Base-by-base conservation (phyloP, 2,329 filamentous ascomycete genomes). In the Paradendryphiella salina region DNA sequence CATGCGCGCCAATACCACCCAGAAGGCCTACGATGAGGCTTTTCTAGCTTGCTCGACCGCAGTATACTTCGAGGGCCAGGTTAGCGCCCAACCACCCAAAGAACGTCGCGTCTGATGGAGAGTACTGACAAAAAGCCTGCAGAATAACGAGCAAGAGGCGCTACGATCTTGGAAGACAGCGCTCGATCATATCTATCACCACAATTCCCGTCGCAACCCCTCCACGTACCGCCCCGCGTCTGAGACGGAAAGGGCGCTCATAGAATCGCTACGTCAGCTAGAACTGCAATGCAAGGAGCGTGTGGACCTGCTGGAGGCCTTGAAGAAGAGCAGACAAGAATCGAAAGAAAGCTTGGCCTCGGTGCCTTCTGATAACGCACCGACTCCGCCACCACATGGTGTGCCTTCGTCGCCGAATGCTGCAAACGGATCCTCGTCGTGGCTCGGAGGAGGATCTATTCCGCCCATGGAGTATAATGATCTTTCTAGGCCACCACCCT, bases 1-100 rank as follows among this genome's bases (percentile, higher is more conserved):
- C 29, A 82, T 81, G 76, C 79, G 80, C 69, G 77, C 78, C 72
- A 85, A 85, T 69, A 85, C 85, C 56, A 85, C 96, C 73, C 93
- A 97, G 77, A 96, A 96, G 82, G 96, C 91, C 48, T 97, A 97
- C 77, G 93, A 97, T 77, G 91, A 97, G 74, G 92, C 89, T 74
- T 96, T 96, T 76, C 77, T 96, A 64, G 91, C 88, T 70, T 96
- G 92, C 76, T 96, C 92, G 11, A 97, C 92, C 1, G 93, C 93
- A 32, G 89, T 96, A 45, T 96, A 96, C 76, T 96, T 96, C 73
- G 94, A 99, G 77, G 85, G 87, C 71, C 88, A 95, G 84, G 91
- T 95, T 26, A 44, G 76, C 59, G 61, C 41, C 52, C 42, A 41
- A 33, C 47, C 37, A 37, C 39, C n/a, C 31, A 18, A 10, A 29